A percentile compares a stretch with the other conserved stretches of the same genome.
Evolutionary conservation across 371 early-diverging fungal species (phyloP).

Genomic region (Homolaphlyctis polyrhiza): DNA sequence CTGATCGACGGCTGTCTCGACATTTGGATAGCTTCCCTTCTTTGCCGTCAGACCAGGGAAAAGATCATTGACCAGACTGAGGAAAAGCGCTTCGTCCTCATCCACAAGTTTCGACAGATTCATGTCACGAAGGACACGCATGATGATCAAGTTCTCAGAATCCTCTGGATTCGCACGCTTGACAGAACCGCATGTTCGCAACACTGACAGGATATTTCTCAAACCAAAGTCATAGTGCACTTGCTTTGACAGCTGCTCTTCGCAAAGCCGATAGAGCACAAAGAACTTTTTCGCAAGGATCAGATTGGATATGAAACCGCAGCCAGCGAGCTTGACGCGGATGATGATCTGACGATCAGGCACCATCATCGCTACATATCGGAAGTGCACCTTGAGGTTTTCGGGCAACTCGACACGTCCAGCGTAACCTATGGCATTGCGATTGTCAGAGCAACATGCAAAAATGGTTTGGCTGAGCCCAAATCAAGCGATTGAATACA

Average conservation of each 20-base stretch:
- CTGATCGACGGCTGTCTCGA: conserved; percentile 55
- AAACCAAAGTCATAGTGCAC: conserved; percentile 68
- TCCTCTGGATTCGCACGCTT: conserved; percentile 58
- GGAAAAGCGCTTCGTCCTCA: conserved; percentile 57
- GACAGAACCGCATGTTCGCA: conserved; percentile 58
- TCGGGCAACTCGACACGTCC: conserved; percentile 62
- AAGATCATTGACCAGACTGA: conserved; percentile 53
- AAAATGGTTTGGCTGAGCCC: conserved; percentile 6
- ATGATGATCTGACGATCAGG: conserved; percentile 64
- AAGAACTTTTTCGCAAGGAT: conserved; percentile 59
- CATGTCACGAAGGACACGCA: conserved; percentile 62
- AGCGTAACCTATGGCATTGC: conserved; percentile 47
- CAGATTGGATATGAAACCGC: conserved; percentile 56
- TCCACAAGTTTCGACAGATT: conserved; percentile 60
- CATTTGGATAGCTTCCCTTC: conserved; percentile 50
- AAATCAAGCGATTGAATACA: no score
- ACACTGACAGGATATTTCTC: conserved; percentile 57
- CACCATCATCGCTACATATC: conserved; percentile 66
- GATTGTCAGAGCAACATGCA: conserved; percentile 21
- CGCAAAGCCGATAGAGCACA: conserved; percentile 55
- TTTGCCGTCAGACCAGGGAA: conserved; percentile 56
- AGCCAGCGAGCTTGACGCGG: conserved; percentile 58
- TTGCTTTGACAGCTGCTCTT: conserved; percentile 57
- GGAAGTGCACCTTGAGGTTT: conserved; percentile 59
- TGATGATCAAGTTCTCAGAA: conserved; percentile 52